Conservation (phyloP, 306 rosid species). For the Calophaca sinica region DNA sequence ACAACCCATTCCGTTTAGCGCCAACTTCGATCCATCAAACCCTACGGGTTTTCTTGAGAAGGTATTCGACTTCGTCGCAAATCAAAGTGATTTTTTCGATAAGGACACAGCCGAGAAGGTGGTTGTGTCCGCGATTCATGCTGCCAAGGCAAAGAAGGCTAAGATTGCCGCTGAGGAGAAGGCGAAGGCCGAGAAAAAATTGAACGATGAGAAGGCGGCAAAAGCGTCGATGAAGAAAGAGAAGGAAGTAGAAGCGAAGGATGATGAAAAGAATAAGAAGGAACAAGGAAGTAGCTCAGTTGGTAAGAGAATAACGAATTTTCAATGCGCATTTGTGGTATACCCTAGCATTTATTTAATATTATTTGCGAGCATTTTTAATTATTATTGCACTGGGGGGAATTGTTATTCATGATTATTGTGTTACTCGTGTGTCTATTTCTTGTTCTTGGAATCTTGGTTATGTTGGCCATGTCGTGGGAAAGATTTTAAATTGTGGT, state of each 20-base stretch:
- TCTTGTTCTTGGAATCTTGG: too few species aligned
- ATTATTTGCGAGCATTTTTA: too few species aligned
- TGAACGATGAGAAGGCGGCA: constrained; percentile 41
- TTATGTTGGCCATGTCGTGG: too few species aligned
- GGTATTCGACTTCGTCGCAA: constrained; percentile 72
- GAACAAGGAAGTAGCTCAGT: constrained; percentile 44
- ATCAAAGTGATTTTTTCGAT: constrained; percentile 67
- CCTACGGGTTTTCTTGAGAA: constrained; percentile 65
- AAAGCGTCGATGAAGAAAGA: constrained; percentile 12
- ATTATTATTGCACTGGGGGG: too few species aligned
- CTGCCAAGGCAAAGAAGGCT: constrained; percentile 38
- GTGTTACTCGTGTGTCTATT: too few species aligned
- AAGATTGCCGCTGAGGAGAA: constrained; percentile 24
- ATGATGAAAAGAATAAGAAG: not conserved
- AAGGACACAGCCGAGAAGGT: constrained; percentile 59
- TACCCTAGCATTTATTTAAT: not conserved
- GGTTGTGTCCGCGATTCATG: constrained; percentile 49
- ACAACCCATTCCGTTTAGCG: constrained; percentile 44
- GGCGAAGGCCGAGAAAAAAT: constrained; percentile 39
- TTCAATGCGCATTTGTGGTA: too few species aligned
- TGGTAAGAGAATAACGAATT: constrained; percentile 35
- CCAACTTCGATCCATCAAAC: constrained; percentile 67
- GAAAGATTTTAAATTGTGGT: too few species aligned
- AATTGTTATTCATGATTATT: too few species aligned
- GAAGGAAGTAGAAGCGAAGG: not conserved